A percentile compares a stretch with the other conserved stretches of the same genome.
These are phyloP conservation scores for Beauveria bassiana DNA, from an alignment of 2,329 filamentous ascomycete species.

Conservation along the genomic window DNA sequence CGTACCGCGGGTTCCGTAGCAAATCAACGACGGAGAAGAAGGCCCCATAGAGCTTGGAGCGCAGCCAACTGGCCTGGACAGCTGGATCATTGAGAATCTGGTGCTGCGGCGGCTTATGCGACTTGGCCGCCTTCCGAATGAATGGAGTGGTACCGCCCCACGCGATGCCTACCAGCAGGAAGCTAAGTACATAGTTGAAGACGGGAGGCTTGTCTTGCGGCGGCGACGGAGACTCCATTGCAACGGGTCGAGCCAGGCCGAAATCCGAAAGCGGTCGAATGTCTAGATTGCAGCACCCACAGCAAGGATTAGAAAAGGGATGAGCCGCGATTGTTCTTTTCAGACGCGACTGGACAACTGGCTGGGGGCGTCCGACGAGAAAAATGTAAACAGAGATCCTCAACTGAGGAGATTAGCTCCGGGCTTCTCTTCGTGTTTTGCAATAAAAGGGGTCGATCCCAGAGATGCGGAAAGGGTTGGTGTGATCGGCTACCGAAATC, in stretches of 20 bases:
- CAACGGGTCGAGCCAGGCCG: neutral
- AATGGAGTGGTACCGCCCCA: slow-evolving; percentile 93
- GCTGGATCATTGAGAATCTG: slow-evolving; percentile 43
- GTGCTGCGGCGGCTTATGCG: slow-evolving; percentile 59
- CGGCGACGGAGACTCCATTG: neutral
- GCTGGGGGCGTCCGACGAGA: neutral
- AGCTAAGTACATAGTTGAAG: slow-evolving; percentile 80
- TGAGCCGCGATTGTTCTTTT: neutral
- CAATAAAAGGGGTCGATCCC: neutral
- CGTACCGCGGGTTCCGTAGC: slow-evolving; percentile 73
- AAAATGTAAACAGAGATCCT: neutral
- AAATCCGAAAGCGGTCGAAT: neutral
- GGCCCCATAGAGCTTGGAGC: slow-evolving; percentile 52
- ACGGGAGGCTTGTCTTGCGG: slow-evolving; percentile 36
- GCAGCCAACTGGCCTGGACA: slow-evolving; percentile 51
- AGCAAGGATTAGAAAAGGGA: neutral
- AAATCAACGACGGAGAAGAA: slow-evolving; percentile 73
- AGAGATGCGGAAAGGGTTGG: neutral
- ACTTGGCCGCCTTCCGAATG: slow-evolving; percentile 76
- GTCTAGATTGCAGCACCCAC: neutral
- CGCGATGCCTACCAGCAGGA: slow-evolving; percentile 81
- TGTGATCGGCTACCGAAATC: neutral
- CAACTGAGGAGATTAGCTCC: neutral
- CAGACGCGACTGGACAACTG: neutral
- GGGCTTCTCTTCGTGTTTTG: neutral